Evolutionary conservation across 2,329 filamentous ascomycete genomes (phyloP), one percentile per base, ranked within the genome.

Genomic region (Fusarium tupiense): DNA sequence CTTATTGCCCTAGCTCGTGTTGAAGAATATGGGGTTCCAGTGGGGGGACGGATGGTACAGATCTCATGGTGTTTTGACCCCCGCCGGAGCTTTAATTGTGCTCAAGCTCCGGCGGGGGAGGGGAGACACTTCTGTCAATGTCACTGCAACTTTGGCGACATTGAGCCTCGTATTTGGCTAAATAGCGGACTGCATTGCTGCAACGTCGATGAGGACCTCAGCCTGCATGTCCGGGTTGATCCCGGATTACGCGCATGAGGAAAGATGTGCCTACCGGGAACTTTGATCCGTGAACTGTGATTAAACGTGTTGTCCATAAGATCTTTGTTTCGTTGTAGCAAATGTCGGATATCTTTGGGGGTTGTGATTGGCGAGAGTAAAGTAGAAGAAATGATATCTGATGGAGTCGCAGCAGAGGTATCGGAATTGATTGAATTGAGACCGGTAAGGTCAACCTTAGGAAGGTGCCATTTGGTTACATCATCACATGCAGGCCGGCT

Each of bases 51-150:
- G 17, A 64, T 24, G 16, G 26, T 37, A 40, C 14, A n/a, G 31
- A 38, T 29, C 47, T 31, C 63, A 17, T 22, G 52, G 22, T 35
- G 33, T 44, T 46, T 35, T 41, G 49, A 38, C 50, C 64, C 44
- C 64, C 64, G 41, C 64, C 63, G 64, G 64, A 67, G 33, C 16
- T 59, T 8, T n/a, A 6, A 24, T 11, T 9, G 6, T 17, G 8
- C n/a, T 24, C 12, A 20, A n/a, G 13, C n/a, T 67, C 65, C 65
- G 63, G 63, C 60, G 65, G 65, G 53, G 65, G 52, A 61, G 49
- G 41, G 31, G 41, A 57, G 64, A 33, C 33, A 26, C 24, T 13
- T 52, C 5, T 50, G 41, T 38, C 35, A 49, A 52, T 20, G 57
- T 60, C 43, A 50, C 44, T 37, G 31, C 50, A 60, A 29, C 56